phyloP scores from a whole-genome alignment of 2,329 filamentous ascomycete species.

The Alternaria panax region DNA sequence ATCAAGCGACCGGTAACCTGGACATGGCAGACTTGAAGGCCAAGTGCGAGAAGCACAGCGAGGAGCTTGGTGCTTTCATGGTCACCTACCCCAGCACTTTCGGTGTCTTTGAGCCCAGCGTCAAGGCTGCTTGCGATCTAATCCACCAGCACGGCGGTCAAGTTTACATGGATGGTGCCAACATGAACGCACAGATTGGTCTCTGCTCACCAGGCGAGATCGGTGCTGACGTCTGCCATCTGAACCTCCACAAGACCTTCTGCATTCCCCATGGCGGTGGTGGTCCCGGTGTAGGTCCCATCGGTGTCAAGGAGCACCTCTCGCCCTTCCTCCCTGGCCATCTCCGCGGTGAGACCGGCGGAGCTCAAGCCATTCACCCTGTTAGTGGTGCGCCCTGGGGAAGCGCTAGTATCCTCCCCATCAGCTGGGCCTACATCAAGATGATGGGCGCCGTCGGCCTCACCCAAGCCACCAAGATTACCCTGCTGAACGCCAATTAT shows the following conservation, averaged over 20 bases:
- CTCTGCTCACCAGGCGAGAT: slow-evolving; percentile 94
- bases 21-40: slow-evolving; percentile 84
- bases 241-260: slow-evolving; percentile 99
- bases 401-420: slow-evolving; percentile 89
- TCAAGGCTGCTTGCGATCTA: slow-evolving; percentile 83
- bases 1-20: slow-evolving; percentile 84
- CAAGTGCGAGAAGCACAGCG: slow-evolving; percentile 87
- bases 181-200: slow-evolving; percentile 98
- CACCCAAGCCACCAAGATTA: slow-evolving; percentile 88
- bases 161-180: slow-evolving; percentile 98
- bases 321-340: slow-evolving; percentile 77
- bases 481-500: slow-evolving; percentile 97
- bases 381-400: slow-evolving; percentile 86
- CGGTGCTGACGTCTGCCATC: slow-evolving; percentile 93
- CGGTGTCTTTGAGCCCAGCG: slow-evolving; percentile 89
- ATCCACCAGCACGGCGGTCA: slow-evolving; percentile 89
- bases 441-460: slow-evolving; percentile 88
- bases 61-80: slow-evolving; percentile 92
- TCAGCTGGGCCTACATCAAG: slow-evolving; percentile 94
- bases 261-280: slow-evolving; percentile 97
- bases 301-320: slow-evolving; percentile 87
- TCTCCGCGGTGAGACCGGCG: slow-evolving; percentile 65
- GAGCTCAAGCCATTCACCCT: slow-evolving; percentile 68
- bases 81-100: slow-evolving; percentile 96
- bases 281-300: slow-evolving; percentile 91